Percentiles rank a stretch among this genome's conserved stretches.
Evolutionary conservation across 176 grass and related monocot genomes (phyloP).

Genomic region (Pontederia paniculata): DNA sequence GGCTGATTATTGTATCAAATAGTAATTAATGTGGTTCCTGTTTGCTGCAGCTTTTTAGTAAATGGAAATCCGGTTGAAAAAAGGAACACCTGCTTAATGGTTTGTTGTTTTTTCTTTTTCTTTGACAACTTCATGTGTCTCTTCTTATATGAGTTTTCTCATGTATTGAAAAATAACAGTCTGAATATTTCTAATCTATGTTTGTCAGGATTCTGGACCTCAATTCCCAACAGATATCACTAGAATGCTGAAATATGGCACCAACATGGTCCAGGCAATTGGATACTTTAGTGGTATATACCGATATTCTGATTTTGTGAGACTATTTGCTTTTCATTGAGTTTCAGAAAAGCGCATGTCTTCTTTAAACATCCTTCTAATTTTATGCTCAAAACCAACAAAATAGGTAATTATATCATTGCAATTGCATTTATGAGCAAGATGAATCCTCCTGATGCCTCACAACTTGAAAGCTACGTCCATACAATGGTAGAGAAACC

Average conservation of each 20-base stretch:
- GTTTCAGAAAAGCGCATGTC: conserved; percentile 9
- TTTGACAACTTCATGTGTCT: conserved; percentile 13
- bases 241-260: conserved; percentile 94
- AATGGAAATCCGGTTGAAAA: conserved; percentile 86
- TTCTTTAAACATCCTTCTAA: conserved; percentile 15
- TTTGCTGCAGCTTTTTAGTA: conserved; percentile 66
- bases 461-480: conserved; percentile 48
- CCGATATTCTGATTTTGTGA: conserved; percentile 5
- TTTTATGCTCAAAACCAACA: conserved; percentile 1
- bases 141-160: conserved; percentile 6
- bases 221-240: conserved; percentile 93
- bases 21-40: conserved; percentile 6
- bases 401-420: conserved; percentile 69
- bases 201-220: conserved; percentile 65
- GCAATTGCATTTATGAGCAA: conserved; percentile 55
- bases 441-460: conserved; percentile 25
- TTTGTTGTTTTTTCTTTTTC: conserved; percentile 19
- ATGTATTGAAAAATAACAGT: background rate
- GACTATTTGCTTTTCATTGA: conserved; percentile 2
- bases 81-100: conserved; percentile 84
- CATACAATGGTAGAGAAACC: conserved; percentile 29
- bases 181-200: conserved; percentile 10
- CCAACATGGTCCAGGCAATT: conserved; percentile 88
- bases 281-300: conserved; percentile 91
- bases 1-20: conserved; percentile 15